Percentiles rank a stretch among this genome's conserved stretches.
phyloP scores from a whole-genome alignment of 208 protist genomes.

The Acanthamoeba triangularis region DNA sequence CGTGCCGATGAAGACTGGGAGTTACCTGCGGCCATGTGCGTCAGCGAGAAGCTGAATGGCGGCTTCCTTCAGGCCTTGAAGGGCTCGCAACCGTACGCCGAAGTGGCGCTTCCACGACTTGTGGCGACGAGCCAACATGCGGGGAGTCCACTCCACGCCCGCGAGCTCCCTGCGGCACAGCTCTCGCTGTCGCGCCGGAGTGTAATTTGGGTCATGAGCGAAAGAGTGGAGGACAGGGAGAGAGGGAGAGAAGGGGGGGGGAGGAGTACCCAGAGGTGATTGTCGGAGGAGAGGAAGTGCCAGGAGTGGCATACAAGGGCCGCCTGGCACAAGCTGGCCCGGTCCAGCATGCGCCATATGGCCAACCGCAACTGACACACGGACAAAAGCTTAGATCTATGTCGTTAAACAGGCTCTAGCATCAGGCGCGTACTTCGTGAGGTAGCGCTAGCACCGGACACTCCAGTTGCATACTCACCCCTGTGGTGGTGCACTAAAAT shows the following conservation, averaged over 20 bases:
- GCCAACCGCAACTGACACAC: background rate
- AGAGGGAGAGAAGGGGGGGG: background rate
- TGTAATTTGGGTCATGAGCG: background rate
- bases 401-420: too few species aligned
- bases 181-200: background rate
- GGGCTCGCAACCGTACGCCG: background rate
- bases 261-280: background rate
- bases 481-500: too few species aligned
- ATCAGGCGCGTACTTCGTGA: too few species aligned
- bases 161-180: background rate
- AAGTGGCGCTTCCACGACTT: slow-evolving; percentile 27
- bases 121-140: background rate
- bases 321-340: background rate
- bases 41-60: background rate
- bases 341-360: background rate
- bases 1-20: background rate
- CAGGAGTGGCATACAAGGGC: background rate
- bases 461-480: too few species aligned
- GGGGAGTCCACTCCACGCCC: background rate
- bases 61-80: background rate
- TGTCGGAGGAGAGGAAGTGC: background rate
- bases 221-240: background rate
- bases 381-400: too few species aligned
- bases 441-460: too few species aligned
- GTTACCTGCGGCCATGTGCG: background rate